A percentile compares a stretch with the other conserved stretches of the same genome.
phyloP scores from a whole-genome alignment of 352 stramenopile species.

The Globisporangium apiculatum region DNA sequence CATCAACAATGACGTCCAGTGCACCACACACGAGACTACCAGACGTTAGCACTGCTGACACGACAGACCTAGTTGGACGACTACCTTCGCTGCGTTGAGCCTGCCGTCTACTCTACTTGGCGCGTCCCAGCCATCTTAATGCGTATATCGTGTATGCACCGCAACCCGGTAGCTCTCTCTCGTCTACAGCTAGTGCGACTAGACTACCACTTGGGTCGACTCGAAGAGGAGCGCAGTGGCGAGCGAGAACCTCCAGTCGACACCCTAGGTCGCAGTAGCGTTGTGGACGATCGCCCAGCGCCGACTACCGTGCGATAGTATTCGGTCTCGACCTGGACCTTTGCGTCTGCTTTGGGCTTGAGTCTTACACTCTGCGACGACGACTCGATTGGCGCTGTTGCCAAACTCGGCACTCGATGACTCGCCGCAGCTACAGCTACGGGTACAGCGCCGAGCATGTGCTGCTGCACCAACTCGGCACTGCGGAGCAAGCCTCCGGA shows the following conservation, averaged over 20 bases:
- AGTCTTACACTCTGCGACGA: background rate
- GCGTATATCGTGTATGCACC: no score
- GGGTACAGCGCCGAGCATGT: constrained; percentile 9
- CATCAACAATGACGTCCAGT: no score
- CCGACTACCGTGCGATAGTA: constrained; percentile 28
- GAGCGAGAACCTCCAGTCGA: constrained; percentile 1
- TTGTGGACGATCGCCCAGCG: background rate
- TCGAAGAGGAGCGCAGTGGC: background rate
- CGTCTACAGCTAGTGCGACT: background rate
- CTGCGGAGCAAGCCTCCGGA: constrained; percentile 18
- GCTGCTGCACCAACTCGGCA: constrained; percentile 32
- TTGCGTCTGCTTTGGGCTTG: constrained; percentile 4
- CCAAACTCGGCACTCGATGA: background rate
- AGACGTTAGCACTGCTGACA: background rate
- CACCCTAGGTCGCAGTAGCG: background rate
- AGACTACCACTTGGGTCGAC: background rate
- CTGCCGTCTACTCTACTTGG: background rate
- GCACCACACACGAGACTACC: no score
- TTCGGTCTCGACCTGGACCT: constrained; percentile 45
- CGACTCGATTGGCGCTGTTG: no score
- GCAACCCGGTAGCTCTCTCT: background rate
- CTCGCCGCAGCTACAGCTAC: background rate
- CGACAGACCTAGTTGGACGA: no score
- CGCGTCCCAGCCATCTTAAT: no score
- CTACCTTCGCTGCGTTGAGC: background rate